Percentiles rank a stretch among this genome's conserved stretches.
Conservation (phyloP, 2,329 filamentous ascomycete genomes). For the Phoma sp. region DNA sequence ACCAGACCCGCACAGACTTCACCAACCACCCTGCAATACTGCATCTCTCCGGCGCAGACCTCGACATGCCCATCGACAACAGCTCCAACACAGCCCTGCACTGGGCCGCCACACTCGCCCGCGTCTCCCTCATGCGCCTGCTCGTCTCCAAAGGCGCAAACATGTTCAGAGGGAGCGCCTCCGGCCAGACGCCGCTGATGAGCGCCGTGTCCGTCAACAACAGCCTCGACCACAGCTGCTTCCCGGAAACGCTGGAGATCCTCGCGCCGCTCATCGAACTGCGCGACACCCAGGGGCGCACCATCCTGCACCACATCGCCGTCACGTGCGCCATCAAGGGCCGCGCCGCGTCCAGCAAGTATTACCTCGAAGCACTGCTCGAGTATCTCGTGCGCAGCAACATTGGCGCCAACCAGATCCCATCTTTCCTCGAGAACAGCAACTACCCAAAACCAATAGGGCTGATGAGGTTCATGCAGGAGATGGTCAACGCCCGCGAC, state of each 20-base stretch:
- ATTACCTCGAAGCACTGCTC: constrained; percentile 92
- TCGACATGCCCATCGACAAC: constrained; percentile 90
- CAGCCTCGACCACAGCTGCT: constrained; percentile 87
- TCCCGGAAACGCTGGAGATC: constrained; percentile 87
- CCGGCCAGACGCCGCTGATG: constrained; percentile 91
- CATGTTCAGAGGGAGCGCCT: constrained; percentile 84
- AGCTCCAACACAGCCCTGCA: constrained; percentile 90
- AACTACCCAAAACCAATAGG: constrained; percentile 72
- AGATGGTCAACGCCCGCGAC: constrained; percentile 95
- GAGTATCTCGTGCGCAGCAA: constrained; percentile 90
- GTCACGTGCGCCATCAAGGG: constrained; percentile 96
- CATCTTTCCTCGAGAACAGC: constrained; percentile 58
- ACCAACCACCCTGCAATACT: constrained; percentile 78
- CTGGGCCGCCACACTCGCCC: constrained; percentile 93
- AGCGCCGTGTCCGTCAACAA: constrained; percentile 93
- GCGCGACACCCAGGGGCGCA: constrained; percentile 85
- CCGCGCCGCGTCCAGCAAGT: constrained; percentile 86
- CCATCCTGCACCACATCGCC: constrained; percentile 94
- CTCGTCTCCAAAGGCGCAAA: constrained; percentile 85
- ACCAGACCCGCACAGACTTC: constrained; percentile 69
- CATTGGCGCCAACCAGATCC: constrained; percentile 41
- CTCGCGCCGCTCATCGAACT: constrained; percentile 90
- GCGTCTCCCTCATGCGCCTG: constrained; percentile 79
- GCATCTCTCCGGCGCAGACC: constrained; percentile 76
- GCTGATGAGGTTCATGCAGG: constrained; percentile 90